These are phyloP conservation scores for Trichoderma endophyticum DNA, from an alignment of 2,329 filamentous ascomycete genomes.

Conservation along the genomic window DNA sequence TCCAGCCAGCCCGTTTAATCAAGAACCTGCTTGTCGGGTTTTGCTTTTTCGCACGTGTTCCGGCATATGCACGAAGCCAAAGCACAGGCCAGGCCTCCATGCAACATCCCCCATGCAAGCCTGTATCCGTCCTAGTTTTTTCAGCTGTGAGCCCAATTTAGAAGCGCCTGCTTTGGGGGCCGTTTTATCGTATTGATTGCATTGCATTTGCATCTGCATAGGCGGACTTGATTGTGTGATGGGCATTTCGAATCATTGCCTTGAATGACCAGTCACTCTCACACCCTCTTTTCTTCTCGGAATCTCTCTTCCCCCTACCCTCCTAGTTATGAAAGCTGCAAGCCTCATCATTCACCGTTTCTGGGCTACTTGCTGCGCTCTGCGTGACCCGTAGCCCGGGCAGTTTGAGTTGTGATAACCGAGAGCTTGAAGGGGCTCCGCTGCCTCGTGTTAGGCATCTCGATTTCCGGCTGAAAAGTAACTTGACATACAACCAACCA, in stretches of 20 bases:
- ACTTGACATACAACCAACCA: neutral
- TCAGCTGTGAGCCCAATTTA: constrained; percentile 17
- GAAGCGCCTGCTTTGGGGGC: neutral
- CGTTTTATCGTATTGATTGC: neutral
- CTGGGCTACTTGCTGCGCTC: constrained; percentile 5
- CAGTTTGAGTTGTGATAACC: neutral
- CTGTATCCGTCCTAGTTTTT: constrained; percentile 14
- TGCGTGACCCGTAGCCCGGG: neutral
- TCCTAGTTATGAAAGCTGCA: neutral
- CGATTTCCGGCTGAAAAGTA: neutral
- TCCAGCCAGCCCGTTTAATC: neutral
- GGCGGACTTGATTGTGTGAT: neutral
- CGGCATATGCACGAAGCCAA: neutral
- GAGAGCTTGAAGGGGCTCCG: neutral
- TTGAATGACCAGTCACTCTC: neutral
- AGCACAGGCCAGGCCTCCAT: no score
- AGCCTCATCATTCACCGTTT: neutral
- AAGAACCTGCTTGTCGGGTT: neutral
- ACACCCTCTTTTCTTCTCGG: neutral
- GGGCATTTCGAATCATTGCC: neutral
- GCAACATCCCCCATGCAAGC: neutral
- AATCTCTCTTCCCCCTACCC: neutral
- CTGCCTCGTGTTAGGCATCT: neutral
- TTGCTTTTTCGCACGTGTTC: neutral
- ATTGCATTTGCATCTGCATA: neutral